phyloP scores from a whole-genome alignment of 345 rosid species.

The Atalantia buxifolia region DNA sequence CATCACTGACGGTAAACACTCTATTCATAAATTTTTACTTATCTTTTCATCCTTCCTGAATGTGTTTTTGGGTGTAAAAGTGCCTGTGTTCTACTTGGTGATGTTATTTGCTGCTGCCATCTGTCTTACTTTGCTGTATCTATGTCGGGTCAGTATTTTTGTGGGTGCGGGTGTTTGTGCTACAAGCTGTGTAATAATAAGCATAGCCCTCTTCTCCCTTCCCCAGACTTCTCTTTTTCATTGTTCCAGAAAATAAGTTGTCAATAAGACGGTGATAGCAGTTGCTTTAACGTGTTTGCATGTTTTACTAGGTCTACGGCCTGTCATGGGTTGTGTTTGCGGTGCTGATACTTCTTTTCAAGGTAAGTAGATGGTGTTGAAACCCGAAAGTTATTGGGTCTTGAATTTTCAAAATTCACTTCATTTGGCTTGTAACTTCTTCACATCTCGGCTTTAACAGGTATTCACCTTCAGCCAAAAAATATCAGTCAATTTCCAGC shows the following conservation, averaged over 20 bases:
- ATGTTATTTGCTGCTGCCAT: neutral
- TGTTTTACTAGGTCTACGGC: conserved; percentile 66
- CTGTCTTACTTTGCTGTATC: neutral
- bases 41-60: neutral
- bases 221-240: neutral
- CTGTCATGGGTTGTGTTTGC: conserved; percentile 83
- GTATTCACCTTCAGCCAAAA: conserved; percentile 98
- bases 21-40: neutral
- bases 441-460: conserved; percentile 33
- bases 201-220: neutral
- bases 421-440: conserved; percentile 1
- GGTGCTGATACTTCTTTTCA: conserved; percentile 64
- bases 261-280: neutral
- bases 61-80: neutral
- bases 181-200: neutral
- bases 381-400: neutral
- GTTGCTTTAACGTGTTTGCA: neutral
- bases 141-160: neutral
- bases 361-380: conserved; percentile 38
- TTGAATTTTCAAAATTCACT: neutral
- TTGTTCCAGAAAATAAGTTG: neutral
- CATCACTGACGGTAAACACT: conserved; percentile 60
- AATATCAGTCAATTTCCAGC: conserved; percentile 93
- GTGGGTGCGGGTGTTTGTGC: neutral
- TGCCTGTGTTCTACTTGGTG: neutral